Conservation (phyloP, 805 yeast species). For the Komagataella kurtzmanii region DNA sequence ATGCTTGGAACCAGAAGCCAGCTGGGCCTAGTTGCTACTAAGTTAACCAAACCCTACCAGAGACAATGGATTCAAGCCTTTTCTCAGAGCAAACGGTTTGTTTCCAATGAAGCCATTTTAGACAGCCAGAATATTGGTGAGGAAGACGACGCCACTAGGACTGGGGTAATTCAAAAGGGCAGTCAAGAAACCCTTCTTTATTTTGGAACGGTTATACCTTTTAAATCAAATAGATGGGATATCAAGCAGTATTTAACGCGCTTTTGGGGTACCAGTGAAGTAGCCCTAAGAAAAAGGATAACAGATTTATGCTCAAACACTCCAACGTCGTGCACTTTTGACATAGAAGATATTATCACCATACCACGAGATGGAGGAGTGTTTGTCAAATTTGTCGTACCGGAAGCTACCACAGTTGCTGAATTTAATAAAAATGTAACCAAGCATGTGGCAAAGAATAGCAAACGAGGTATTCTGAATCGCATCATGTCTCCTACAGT, state of each 20-base stretch:
- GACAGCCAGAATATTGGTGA: constrained; percentile 38
- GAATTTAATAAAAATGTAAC: constrained; percentile 38
- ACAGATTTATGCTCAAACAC: constrained; percentile 10
- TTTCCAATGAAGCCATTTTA: constrained; percentile 15
- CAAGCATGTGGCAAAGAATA: constrained; percentile 17
- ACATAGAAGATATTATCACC: constrained; percentile 50
- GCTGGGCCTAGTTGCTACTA: background rate
- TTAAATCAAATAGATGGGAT: constrained; percentile 26
- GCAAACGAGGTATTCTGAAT: constrained; percentile 19
- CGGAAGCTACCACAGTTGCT: constrained; percentile 31
- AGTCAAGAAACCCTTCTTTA: constrained; percentile 37
- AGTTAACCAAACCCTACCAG: background rate
- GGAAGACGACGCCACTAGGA: constrained; percentile 35
- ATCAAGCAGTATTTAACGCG: constrained; percentile 28
- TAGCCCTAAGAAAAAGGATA: constrained; percentile 15
- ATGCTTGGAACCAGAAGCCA: background rate
- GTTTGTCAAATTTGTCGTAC: constrained; percentile 64
- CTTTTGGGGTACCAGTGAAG: constrained; percentile 23
- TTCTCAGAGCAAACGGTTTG: constrained; percentile 1
- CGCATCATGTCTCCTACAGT: constrained; percentile 38
- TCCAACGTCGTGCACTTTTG: constrained; percentile 12
- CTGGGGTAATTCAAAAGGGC: constrained; percentile 42
- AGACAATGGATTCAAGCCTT: background rate
- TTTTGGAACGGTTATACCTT: constrained; percentile 42
- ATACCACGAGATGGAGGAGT: constrained; percentile 87